These are phyloP conservation scores for Biscogniauxia mediterranea DNA, from an alignment of 2,329 filamentous ascomycete genomes.

Conservation along the genomic window DNA sequence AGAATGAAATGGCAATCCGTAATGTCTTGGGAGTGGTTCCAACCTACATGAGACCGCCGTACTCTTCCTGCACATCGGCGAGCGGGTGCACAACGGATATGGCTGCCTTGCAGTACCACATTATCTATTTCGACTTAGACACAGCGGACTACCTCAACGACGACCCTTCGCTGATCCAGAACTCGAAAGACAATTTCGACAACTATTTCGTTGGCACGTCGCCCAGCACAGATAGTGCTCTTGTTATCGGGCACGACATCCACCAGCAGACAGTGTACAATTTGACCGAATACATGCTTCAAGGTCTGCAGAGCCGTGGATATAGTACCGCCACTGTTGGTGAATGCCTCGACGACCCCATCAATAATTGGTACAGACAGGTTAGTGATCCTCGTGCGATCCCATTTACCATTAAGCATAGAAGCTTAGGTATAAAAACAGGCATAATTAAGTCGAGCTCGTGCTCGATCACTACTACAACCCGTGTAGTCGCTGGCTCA, in stretches of 20 bases:
- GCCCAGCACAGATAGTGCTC: conserved; percentile 37
- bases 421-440: not conserved
- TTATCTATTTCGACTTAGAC: conserved; percentile 57
- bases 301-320: conserved; percentile 33
- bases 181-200: conserved; percentile 48
- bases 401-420: not conserved
- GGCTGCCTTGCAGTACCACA: conserved; percentile 49
- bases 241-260: conserved; percentile 54
- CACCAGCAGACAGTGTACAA: conserved; percentile 46
- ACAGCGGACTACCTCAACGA: conserved; percentile 60
- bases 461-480: not conserved
- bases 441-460: not conserved
- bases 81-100: conserved; percentile 35
- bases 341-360: conserved; percentile 44
- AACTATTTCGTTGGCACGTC: conserved; percentile 39
- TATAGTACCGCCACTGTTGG: conserved; percentile 42
- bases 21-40: conserved; percentile 56
- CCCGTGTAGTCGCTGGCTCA: not conserved
- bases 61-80: conserved; percentile 40
- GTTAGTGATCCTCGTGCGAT: not conserved
- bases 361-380: conserved; percentile 41
- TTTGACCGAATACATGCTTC: conserved; percentile 37
- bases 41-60: conserved; percentile 50
- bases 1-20: conserved; percentile 54
- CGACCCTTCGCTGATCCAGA: conserved; percentile 42